Conservation (phyloP, 2,329 filamentous ascomycete species). For the Alternaria incomplexa region DNA sequence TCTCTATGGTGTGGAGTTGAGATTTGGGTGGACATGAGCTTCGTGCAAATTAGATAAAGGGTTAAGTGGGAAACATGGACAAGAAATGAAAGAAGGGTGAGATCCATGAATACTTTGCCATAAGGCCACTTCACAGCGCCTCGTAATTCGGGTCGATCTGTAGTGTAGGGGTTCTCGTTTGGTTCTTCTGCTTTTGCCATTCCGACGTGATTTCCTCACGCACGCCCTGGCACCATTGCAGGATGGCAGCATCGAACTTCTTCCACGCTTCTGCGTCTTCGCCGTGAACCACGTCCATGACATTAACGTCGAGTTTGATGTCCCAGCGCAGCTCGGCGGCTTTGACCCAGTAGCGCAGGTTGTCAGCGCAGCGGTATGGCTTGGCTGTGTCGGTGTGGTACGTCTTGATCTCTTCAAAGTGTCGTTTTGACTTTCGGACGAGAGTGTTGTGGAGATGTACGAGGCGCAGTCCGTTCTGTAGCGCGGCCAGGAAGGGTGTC, state of each 20-base stretch:
- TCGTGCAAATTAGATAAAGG: slow-evolving; percentile 31
- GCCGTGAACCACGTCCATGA: slow-evolving; percentile 83
- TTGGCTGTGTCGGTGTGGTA: slow-evolving; percentile 94
- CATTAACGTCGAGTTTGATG: slow-evolving; percentile 79
- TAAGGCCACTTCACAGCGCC: slow-evolving; percentile 23
- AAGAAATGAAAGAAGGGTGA: slow-evolving; percentile 28
- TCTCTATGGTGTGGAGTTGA: slow-evolving; percentile 13
- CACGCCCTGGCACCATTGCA: slow-evolving; percentile 82
- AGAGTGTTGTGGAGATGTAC: slow-evolving; percentile 89
- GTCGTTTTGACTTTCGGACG: slow-evolving; percentile 81
- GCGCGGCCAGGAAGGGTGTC: slow-evolving; percentile 73
- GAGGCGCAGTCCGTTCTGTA: slow-evolving; percentile 81
- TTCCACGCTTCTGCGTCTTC: slow-evolving; percentile 73
- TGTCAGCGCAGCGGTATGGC: slow-evolving; percentile 92
- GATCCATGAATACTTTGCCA: slow-evolving; percentile 9
- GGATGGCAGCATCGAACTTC: slow-evolving; percentile 81
- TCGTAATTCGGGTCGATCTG: slow-evolving; percentile 47
- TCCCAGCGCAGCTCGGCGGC: slow-evolving; percentile 95
- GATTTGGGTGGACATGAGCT: slow-evolving; percentile 17
- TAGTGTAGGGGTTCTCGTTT: slow-evolving; percentile 46
- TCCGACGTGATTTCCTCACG: slow-evolving; percentile 83
- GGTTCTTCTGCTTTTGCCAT: slow-evolving; percentile 57
- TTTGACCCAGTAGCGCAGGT: slow-evolving; percentile 94
- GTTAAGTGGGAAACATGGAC: slow-evolving; percentile 29
- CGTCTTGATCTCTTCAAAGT: slow-evolving; percentile 85